Evolutionary conservation across 768 basidiomycete genomes (phyloP), one percentile per base, ranked within the genome.

Genomic region (Mrakia gelida): DNA sequence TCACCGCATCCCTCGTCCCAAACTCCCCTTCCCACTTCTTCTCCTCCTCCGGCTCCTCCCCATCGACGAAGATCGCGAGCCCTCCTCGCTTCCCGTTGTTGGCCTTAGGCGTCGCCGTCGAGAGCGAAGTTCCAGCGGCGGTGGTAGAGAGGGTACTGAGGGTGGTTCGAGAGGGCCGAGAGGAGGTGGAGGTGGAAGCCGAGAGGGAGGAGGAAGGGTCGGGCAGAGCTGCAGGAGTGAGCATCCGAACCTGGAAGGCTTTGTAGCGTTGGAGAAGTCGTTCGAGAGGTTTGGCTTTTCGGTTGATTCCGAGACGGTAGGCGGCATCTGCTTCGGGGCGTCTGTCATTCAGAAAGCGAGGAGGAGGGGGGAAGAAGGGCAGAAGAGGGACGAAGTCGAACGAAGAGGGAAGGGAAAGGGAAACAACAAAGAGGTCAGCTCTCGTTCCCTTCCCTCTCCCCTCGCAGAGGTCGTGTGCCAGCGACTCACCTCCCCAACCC

Each of bases 251-350:
- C 81, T 91, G 90, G 83, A 96, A 98, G 41, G 92, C 92, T 49
- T 89, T 86, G 82, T 94, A 93, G 75, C 90, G 87, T 61, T 87
- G 89, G 85, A 94, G 94, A 62, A 99, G 87, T 67, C 93, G 88
- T 81, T 93, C 93, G 30, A 92, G 82, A 3, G 96, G 95, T 32
- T 92, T 89, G 18, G 92, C 94, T 77, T 88, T 89, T 34, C 91
- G 90, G 79, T 90, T 88, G 80, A 98, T 92, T 23, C 95, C 97
- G 54, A 90, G 88, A 18, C 88, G 89, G 84, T 92, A 96, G 30
- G 95, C 87, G 61, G 88, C 86, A 79, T 94, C 92, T 21, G 96
- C 96, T 75, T 94, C 91, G 74, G 88, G 85, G 23, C 85, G 87
- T 82, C 95, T 97, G 80, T 71, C n/a, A n/a, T 28, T 30, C 11